Conservation (phyloP, 768 basidiomycete species). For the Serpula lacrymans region DNA sequence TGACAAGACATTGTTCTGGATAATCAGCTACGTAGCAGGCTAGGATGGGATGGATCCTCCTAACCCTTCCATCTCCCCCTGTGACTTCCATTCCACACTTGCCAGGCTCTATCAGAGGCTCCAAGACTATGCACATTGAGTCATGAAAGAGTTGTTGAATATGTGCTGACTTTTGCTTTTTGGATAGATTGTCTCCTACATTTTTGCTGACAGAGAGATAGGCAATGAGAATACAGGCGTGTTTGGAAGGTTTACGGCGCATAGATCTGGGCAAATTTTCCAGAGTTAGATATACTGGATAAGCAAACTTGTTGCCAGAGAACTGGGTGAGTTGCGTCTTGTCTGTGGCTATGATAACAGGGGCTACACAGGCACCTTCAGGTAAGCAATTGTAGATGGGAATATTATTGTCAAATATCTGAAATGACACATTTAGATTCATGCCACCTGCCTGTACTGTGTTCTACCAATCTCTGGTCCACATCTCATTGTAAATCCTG, state of each 20-base stretch:
- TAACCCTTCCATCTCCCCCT: conserved; percentile 32
- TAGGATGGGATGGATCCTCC: conserved; percentile 34
- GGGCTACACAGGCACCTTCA: conserved; percentile 11
- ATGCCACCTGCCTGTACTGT: conserved; percentile 7
- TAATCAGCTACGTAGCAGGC: conserved; percentile 38
- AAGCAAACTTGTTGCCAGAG: conserved; percentile 17
- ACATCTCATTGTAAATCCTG: conserved; percentile 9
- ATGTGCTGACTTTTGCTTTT: no score
- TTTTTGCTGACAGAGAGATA: no score
- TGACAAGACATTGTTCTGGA: conserved; percentile 41
- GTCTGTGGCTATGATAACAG: conserved; percentile 11
- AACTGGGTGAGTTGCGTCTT: conserved; percentile 17
- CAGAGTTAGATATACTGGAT: conserved; percentile 28
- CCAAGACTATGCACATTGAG: conserved; percentile 17
- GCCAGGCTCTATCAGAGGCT: conserved; percentile 26
- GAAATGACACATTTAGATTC: background rate
- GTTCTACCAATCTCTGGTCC: conserved; percentile 11
- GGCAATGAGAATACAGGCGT: conserved; percentile 18
- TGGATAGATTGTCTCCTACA: no score
- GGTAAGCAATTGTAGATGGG: conserved; percentile 3
- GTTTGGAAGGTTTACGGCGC: conserved; percentile 10
- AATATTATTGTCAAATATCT: background rate
- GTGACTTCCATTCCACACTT: conserved; percentile 29
- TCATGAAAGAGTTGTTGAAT: conserved; percentile 2
- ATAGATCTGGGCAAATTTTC: conserved; percentile 20